Evolutionary conservation across 202 grass and related monocot species (phyloP).

Genomic region (Alloteropsis angusta): DNA sequence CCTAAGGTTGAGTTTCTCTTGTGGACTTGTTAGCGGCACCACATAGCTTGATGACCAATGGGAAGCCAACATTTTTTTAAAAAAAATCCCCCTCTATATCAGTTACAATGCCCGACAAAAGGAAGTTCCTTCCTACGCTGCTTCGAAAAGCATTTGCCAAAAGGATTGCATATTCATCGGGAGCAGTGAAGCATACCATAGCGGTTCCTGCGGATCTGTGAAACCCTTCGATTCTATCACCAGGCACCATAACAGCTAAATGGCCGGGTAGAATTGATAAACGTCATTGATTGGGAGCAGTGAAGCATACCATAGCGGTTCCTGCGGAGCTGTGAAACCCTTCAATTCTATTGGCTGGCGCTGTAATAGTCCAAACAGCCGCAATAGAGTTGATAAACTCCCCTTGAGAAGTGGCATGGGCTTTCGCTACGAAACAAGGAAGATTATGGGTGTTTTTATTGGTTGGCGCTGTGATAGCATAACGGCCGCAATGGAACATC

Average conservation of each 20-base stretch:
- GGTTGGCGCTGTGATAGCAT: not conserved
- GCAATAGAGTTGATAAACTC: not conserved
- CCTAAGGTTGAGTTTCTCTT: too few species aligned
- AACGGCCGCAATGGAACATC: not conserved
- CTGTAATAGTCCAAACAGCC: not conserved
- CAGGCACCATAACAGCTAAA: too few species aligned
- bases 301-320: not conserved
- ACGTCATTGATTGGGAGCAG: not conserved
- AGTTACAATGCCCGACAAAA: too few species aligned
- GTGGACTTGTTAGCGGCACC: too few species aligned
- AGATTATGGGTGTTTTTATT: not conserved
- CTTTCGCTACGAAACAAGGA: not conserved
- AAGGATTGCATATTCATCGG: not conserved
- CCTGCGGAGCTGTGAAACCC: not conserved
- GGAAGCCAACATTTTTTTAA: not conserved
- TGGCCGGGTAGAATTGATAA: too few species aligned
- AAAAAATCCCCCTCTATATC: not conserved
- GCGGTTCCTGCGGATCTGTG: too few species aligned
- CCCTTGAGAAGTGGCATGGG: not conserved
- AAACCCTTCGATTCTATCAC: too few species aligned
- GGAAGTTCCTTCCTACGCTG: too few species aligned
- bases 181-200: too few species aligned
- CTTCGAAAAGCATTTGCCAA: not conserved
- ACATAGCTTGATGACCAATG: too few species aligned
- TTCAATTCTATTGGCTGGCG: not conserved